Conservation (phyloP, 108 stramenopile genomes). For the Fistulifera solaris region DNA sequence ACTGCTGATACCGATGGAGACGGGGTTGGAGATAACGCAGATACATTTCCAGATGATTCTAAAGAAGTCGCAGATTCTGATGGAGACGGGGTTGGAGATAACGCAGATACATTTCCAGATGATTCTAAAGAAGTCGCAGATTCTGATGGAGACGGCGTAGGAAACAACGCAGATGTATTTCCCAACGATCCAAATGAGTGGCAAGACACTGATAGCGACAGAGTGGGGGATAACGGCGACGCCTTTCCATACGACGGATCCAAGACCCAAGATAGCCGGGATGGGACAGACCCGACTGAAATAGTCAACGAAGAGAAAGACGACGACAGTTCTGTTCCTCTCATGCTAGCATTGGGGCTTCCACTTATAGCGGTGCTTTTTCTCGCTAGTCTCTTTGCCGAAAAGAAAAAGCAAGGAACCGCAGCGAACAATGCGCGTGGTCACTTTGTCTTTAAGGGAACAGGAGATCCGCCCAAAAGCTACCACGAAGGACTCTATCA, state of each 20-base stretch:
- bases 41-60: not conserved
- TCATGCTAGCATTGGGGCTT: not conserved
- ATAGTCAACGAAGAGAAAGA: not conserved
- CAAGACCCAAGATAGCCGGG: not conserved
- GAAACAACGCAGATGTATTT: not conserved
- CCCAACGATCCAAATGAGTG: not conserved
- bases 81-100: not conserved
- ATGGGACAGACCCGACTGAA: not conserved
- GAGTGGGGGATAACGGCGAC: not conserved
- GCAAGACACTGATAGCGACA: not conserved
- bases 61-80: not conserved
- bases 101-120: not conserved
- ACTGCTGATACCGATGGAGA: not conserved
- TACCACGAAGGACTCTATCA: constrained; percentile 46
- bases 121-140: not conserved
- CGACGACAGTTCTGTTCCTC: not conserved
- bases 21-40: not conserved
- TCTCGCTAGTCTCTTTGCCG: not conserved
- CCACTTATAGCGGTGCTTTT: not conserved
- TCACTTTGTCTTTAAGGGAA: constrained; percentile 15
- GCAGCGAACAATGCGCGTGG: not conserved
- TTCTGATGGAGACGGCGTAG: not conserved
- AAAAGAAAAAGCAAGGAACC: not conserved
- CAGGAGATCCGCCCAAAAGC: constrained; percentile 37
- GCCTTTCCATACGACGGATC: not conserved